These are phyloP conservation scores for Penicillium macrosclerotiorum DNA, from an alignment of 495 filamentous ascomycete genomes.

Conservation along the genomic window DNA sequence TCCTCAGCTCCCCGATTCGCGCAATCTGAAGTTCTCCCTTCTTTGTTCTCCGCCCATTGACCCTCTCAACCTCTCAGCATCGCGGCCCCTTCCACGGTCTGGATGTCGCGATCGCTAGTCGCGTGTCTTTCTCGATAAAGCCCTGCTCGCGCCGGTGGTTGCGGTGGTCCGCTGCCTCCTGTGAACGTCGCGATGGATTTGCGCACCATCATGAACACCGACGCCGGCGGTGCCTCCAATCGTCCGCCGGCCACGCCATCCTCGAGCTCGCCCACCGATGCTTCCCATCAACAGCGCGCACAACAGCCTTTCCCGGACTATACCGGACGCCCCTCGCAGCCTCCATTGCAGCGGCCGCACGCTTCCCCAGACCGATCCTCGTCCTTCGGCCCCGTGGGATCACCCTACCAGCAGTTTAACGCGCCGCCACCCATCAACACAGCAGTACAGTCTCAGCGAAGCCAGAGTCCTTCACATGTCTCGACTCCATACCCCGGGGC, in stretches of 20 bases:
- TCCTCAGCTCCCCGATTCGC: constrained; percentile 16
- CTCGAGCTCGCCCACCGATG: constrained; percentile 21
- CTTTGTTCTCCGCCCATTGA: constrained; percentile 20
- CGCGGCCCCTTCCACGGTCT: constrained; percentile 12
- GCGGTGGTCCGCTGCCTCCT: constrained; percentile 18
- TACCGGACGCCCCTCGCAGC: constrained; percentile 39
- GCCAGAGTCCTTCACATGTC: constrained; percentile 34
- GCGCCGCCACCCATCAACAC: constrained; percentile 31
- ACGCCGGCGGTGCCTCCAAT: constrained; percentile 39
- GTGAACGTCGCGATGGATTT: constrained; percentile 48
- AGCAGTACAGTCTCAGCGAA: constrained; percentile 31
- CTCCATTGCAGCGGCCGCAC: constrained; percentile 41
- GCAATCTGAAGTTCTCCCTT: constrained; percentile 27
- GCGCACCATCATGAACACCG: constrained; percentile 53
- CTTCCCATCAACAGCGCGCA: constrained; percentile 30
- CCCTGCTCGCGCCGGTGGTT: constrained; percentile 21
- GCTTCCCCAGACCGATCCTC: constrained; percentile 42
- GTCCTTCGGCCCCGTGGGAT: constrained; percentile 40
- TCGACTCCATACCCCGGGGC: constrained; percentile 35
- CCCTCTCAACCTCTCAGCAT: constrained; percentile 11
- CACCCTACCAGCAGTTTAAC: constrained; percentile 46
- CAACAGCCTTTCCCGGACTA: constrained; percentile 30
- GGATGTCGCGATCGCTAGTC: constrained; percentile 23
- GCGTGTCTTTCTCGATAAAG: constrained; percentile 14
- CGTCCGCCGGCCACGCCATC: constrained; percentile 25